These are phyloP conservation scores for Crucibulum laeve DNA, from an alignment of 768 basidiomycete species.

Conservation along the genomic window DNA sequence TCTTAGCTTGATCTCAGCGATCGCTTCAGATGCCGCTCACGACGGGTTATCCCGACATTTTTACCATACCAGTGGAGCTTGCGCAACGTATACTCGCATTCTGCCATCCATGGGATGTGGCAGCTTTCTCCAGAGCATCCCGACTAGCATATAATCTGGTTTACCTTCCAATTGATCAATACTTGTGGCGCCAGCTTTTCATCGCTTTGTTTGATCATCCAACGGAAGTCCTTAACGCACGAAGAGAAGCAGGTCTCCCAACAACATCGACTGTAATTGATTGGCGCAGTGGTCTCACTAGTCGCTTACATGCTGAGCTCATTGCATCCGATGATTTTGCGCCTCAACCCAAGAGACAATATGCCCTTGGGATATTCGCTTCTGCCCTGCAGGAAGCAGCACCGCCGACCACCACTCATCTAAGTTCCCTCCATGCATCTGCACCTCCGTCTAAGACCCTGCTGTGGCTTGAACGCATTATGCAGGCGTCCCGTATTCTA, in stretches of 20 bases:
- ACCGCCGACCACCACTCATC: not conserved
- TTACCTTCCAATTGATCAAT: conserved; percentile 45
- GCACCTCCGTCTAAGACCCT: not conserved
- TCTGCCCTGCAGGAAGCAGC: not conserved
- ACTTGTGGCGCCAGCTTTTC: conserved; percentile 69
- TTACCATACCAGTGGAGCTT: conserved; percentile 54
- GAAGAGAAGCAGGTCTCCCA: conserved; percentile 2
- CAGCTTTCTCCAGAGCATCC: conserved; percentile 56
- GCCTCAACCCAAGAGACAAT: not conserved
- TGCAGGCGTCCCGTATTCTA: conserved; percentile 1
- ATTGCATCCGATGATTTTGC: not conserved
- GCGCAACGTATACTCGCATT: conserved; percentile 51
- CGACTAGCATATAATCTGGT: conserved; percentile 42
- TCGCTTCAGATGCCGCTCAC: conserved; percentile 7
- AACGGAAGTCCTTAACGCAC: conserved; percentile 23
- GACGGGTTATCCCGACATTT: conserved; percentile 9
- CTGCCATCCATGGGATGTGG: conserved; percentile 54
- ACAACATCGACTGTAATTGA: not conserved
- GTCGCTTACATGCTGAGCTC: not conserved
- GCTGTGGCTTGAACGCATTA: not conserved
- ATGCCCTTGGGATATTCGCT: not conserved
- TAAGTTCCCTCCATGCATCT: not conserved
- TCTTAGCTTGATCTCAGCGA: conserved; percentile 1
- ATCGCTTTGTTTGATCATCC: conserved; percentile 65
- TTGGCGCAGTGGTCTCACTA: not conserved